A percentile compares a stretch with the other conserved stretches of the same genome.
phyloP scores from a whole-genome alignment of 805 yeast species.

The Hyphopichia homilentoma region DNA sequence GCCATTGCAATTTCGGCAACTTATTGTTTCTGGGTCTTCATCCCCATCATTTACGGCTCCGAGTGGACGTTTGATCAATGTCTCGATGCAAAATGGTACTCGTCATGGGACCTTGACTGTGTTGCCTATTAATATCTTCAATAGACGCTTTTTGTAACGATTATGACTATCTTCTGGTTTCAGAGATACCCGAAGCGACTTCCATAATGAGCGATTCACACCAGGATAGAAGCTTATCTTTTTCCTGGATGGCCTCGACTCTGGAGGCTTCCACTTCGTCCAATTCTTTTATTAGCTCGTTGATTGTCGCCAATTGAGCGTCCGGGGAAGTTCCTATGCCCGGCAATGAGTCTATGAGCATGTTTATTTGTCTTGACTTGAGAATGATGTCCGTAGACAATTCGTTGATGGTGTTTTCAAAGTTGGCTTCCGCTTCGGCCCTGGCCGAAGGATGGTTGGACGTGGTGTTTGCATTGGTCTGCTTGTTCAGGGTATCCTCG shows the following conservation, averaged over 20 bases:
- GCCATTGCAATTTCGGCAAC: slow-evolving; percentile 14
- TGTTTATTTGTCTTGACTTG: slow-evolving; percentile 81
- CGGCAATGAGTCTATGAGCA: slow-evolving; percentile 84
- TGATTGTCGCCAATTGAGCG: slow-evolving; percentile 65
- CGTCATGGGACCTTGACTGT: slow-evolving; percentile 45
- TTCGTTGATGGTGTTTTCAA: slow-evolving; percentile 59
- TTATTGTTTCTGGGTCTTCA: slow-evolving; percentile 21
- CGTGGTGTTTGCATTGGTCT: slow-evolving; percentile 12
- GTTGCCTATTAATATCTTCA: slow-evolving; percentile 11
- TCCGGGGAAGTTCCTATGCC: slow-evolving; percentile 84
- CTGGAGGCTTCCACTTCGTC: slow-evolving; percentile 57
- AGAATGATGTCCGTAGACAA: slow-evolving; percentile 79
- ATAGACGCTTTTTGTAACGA: neutral
- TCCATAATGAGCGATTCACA: slow-evolving; percentile 64
- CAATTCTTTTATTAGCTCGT: slow-evolving; percentile 58
- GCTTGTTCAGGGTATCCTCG: slow-evolving; percentile 2
- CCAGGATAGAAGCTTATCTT: slow-evolving; percentile 57
- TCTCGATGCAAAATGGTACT: slow-evolving; percentile 26
- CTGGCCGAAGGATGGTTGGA: slow-evolving; percentile 13
- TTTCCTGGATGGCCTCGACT: slow-evolving; percentile 53
- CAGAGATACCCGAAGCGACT: slow-evolving; percentile 53
- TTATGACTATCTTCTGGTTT: slow-evolving; percentile 25
- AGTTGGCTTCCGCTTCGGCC: slow-evolving; percentile 16
- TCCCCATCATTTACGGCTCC: slow-evolving; percentile 46
- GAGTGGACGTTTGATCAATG: slow-evolving; percentile 45